phyloP scores from a whole-genome alignment of 1,284 basidiomycete genomes.

The Apiotrichum sp. region DNA sequence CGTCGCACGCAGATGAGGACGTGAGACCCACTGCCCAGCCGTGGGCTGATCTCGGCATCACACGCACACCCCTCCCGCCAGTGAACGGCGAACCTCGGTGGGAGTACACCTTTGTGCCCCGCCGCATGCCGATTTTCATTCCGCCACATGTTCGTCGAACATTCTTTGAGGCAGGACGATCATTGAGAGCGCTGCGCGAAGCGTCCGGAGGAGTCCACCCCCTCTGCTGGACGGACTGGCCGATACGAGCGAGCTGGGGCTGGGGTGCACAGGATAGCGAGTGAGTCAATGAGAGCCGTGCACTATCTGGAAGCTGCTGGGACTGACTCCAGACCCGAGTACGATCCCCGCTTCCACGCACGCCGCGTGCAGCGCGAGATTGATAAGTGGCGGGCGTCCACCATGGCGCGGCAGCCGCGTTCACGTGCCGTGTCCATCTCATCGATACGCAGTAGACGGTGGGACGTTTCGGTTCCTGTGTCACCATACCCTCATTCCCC shows the following conservation, averaged over 20 bases:
- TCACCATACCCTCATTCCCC: background rate
- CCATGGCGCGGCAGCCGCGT: slow-evolving; percentile 1
- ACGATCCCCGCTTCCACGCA: slow-evolving; percentile 18
- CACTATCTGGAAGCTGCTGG: background rate
- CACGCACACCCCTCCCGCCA: slow-evolving; percentile 8
- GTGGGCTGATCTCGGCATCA: slow-evolving; percentile 42
- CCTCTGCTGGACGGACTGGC: slow-evolving; percentile 28
- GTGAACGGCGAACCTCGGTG: slow-evolving; percentile 11
- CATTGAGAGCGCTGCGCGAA: slow-evolving; percentile 33
- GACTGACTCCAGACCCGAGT: slow-evolving; percentile 5
- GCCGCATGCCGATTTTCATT: slow-evolving; percentile 38
- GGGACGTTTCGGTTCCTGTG: background rate
- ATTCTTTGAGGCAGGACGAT: slow-evolving; percentile 40
- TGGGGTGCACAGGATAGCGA: slow-evolving; percentile 21
- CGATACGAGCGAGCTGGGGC: slow-evolving; percentile 23
- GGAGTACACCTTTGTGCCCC: slow-evolving; percentile 31
- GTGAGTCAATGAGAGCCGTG: slow-evolving; percentile 2
- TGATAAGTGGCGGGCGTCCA: slow-evolving; percentile 27
- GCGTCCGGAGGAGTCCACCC: slow-evolving; percentile 35
- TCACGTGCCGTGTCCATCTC: slow-evolving; percentile 19
- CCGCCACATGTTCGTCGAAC: slow-evolving; percentile 26
- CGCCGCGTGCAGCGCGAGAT: slow-evolving; percentile 27
- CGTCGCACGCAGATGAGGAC: slow-evolving; percentile 21
- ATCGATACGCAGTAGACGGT: background rate
- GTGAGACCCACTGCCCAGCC: slow-evolving; percentile 28